Conservation (phyloP, 768 basidiomycete species). For the Dioszegia crocea region DNA sequence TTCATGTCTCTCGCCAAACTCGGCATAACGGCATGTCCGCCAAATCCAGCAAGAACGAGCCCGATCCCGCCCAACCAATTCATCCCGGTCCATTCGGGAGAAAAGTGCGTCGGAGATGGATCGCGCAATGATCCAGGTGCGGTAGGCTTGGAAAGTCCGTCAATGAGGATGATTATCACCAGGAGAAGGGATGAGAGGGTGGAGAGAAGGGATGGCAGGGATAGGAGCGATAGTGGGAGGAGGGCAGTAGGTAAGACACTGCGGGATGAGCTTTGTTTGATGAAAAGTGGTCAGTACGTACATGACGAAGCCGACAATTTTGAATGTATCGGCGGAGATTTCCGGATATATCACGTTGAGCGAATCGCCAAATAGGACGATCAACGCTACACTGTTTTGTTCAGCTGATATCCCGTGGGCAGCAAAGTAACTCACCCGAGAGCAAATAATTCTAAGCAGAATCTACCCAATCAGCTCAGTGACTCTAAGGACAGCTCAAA, state of each 20-base stretch:
- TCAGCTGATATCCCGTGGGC: background rate
- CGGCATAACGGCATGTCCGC: constrained; percentile 88
- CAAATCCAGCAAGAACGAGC: constrained; percentile 90
- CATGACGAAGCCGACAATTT: constrained; percentile 68
- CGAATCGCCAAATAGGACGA: constrained; percentile 84
- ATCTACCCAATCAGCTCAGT: too few species aligned
- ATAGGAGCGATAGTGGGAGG: constrained; percentile 77
- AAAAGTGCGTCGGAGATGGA: constrained; percentile 65
- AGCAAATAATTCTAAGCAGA: constrained; percentile 82
- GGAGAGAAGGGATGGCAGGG: constrained; percentile 74
- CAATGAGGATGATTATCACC: constrained; percentile 70
- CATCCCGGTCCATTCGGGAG: constrained; percentile 53
- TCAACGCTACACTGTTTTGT: constrained; percentile 61
- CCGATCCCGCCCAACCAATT: constrained; percentile 78
- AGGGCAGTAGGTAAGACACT: constrained; percentile 81
- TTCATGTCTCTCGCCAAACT: constrained; percentile 84
- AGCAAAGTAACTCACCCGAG: constrained; percentile 53
- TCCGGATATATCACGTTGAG: constrained; percentile 67
- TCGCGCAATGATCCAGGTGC: constrained; percentile 67
- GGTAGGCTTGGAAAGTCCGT: constrained; percentile 62
- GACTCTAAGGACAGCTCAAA: too few species aligned
- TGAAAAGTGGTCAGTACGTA: constrained; percentile 41
- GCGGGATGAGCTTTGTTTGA: constrained; percentile 2
- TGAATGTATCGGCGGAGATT: constrained; percentile 68
- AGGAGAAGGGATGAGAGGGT: constrained; percentile 73